phyloP scores from a whole-genome alignment of 805 yeast species.

The Kluyveromyces wickerhamii region DNA sequence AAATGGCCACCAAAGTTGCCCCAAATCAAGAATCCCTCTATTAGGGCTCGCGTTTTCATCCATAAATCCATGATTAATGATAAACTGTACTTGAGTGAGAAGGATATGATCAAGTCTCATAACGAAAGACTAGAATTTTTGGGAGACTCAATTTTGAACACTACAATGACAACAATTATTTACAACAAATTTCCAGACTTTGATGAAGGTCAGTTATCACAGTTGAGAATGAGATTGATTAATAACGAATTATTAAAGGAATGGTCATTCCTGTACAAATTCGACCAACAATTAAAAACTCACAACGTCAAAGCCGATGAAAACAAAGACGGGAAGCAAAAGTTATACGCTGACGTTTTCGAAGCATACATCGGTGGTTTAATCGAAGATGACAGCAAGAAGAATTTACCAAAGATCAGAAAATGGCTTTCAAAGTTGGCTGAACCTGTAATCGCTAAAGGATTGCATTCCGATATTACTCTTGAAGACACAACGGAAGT shows the following conservation, averaged over 20 bases:
- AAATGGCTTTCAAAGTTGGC: conserved; percentile 51
- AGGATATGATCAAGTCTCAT: conserved; percentile 53
- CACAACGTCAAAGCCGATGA: conserved; percentile 33
- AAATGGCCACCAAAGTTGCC: conserved; percentile 67
- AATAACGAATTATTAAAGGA: conserved; percentile 63
- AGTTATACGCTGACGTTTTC: conserved; percentile 79
- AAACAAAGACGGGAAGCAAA: conserved; percentile 43
- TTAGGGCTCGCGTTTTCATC: conserved; percentile 65
- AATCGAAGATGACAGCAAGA: conserved; percentile 42
- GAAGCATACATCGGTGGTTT: conserved; percentile 94
- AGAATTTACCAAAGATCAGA: conserved; percentile 41
- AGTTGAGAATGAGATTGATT: conserved; percentile 60
- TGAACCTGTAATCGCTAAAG: conserved; percentile 34
- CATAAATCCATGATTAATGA: conserved; percentile 69
- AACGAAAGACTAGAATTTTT: conserved; percentile 85
- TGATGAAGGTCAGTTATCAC: conserved; percentile 75
- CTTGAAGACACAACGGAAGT: conserved; percentile 32
- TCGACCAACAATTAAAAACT: conserved; percentile 48
- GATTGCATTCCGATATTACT: conserved; percentile 15
- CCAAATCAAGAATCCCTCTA: conserved; percentile 45
- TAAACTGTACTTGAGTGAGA: conserved; percentile 45
- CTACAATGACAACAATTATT: conserved; percentile 60
- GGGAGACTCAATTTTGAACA: conserved; percentile 81
- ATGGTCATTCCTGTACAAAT: conserved; percentile 62
- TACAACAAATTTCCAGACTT: conserved; percentile 59